Conservation (phyloP, 306 rosid species). For the Dryas alaskensis region DNA sequence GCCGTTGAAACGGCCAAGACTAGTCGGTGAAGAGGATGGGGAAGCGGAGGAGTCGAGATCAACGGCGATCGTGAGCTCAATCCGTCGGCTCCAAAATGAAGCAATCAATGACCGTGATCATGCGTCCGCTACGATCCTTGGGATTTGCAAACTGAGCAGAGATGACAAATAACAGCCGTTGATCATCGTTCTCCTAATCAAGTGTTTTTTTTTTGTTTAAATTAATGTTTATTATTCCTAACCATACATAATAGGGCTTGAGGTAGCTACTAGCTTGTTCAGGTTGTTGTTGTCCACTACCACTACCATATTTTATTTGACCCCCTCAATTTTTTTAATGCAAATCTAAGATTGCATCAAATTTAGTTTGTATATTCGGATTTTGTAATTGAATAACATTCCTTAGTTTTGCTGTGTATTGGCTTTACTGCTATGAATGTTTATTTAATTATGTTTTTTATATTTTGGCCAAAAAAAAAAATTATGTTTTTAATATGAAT, state of each 20-base stretch:
- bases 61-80: slow-evolving; percentile 30
- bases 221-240: slow-evolving; percentile 7
- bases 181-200: background rate
- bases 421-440: no score
- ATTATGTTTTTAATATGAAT: no score
- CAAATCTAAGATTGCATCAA: no score
- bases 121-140: slow-evolving; percentile 33
- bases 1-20: slow-evolving; percentile 32
- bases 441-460: no score
- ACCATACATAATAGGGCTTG: background rate
- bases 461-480: no score
- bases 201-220: background rate
- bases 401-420: no score
- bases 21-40: background rate
- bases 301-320: no score
- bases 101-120: slow-evolving; percentile 1
- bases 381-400: no score
- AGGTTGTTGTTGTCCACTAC: background rate
- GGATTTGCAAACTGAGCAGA: slow-evolving; percentile 39
- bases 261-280: background rate
- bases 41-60: slow-evolving; percentile 20
- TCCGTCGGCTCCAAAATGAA: slow-evolving; percentile 28
- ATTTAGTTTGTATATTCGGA: no score
- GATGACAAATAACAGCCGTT: slow-evolving; percentile 32
- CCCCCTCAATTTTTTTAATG: no score